A percentile compares a stretch with the other conserved stretches of the same genome.
phyloP scores from a whole-genome alignment of 2,329 filamentous ascomycete species.

The Amauroascus verrucosus region DNA sequence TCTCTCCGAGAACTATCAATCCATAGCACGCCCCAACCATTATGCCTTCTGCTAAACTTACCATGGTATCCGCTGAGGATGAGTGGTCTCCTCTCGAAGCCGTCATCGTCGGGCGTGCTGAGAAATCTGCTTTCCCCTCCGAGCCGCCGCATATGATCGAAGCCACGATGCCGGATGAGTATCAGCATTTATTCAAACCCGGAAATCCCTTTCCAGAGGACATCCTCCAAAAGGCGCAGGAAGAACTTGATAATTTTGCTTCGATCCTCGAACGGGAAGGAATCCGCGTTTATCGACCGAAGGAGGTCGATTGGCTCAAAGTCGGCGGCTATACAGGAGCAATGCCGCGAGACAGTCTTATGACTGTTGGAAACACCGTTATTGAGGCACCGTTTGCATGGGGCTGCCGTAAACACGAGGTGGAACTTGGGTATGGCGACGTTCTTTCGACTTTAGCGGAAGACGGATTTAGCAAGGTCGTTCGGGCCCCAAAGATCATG shows the following conservation, averaged over 20 bases:
- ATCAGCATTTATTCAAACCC: conserved; percentile 17
- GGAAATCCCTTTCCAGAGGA: conserved; percentile 18
- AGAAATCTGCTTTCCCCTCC: conserved; percentile 20
- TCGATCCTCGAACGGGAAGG: conserved; percentile 19
- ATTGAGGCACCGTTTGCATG: conserved; percentile 28
- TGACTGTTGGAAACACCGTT: conserved; percentile 26
- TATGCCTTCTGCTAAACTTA: conserved; percentile 8
- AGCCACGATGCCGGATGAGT: conserved; percentile 17
- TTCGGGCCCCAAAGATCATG: conserved; percentile 12
- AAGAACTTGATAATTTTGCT: conserved; percentile 22
- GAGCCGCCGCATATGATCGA: conserved; percentile 20
- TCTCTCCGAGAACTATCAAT: background rate
- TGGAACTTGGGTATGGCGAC: conserved; percentile 18
- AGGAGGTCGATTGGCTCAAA: conserved; percentile 13
- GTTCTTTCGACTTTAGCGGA: conserved; percentile 10
- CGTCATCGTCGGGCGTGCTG: conserved; percentile 24
- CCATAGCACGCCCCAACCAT: too few relatives aligned
- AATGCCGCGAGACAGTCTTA: conserved; percentile 28
- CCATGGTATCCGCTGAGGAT: conserved; percentile 16
- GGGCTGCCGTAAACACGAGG: conserved; percentile 22
- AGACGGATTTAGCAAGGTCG: conserved; percentile 3
- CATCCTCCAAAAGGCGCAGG: conserved; percentile 19
- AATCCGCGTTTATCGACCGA: conserved; percentile 21
- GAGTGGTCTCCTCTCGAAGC: conserved; percentile 23
- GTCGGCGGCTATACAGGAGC: conserved; percentile 24